Evolutionary conservation across 1,284 basidiomycete genomes (phyloP).

Genomic region (Meira miltonrushii): DNA sequence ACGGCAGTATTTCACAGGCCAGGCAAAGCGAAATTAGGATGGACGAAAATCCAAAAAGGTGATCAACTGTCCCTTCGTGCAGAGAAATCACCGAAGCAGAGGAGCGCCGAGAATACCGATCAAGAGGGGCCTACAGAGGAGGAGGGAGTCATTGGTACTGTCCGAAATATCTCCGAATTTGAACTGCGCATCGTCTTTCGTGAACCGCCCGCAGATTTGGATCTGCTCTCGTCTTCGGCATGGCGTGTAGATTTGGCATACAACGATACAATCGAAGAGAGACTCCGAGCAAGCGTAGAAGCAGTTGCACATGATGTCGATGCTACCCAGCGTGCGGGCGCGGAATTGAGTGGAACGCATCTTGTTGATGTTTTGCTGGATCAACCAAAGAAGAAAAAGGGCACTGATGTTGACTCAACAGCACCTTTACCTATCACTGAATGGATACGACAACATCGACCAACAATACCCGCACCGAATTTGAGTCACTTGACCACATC

Average conservation of each 20-base stretch:
- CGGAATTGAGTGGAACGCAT: constrained; percentile 26
- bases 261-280: constrained; percentile 64
- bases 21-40: constrained; percentile 10
- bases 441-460: neutral
- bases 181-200: constrained; percentile 40
- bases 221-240: constrained; percentile 34
- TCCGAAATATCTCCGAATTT: constrained; percentile 29
- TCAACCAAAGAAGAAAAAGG: constrained; percentile 44
- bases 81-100: no score
- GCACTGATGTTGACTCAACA: no score
- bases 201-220: constrained; percentile 27
- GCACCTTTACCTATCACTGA: neutral
- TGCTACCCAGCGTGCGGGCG: constrained; percentile 8
- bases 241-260: constrained; percentile 65
- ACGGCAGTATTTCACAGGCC: constrained; percentile 1
- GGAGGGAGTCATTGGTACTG: constrained; percentile 9
- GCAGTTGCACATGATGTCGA: constrained; percentile 62
- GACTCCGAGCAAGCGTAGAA: constrained; percentile 67
- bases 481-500: constrained; percentile 66
- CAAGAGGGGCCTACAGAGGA: neutral
- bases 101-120: neutral
- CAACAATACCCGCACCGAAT: constrained; percentile 68
- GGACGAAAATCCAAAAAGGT: constrained; percentile 13
- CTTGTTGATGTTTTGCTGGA: constrained; percentile 52
- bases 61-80: constrained; percentile 8